phyloP scores from a whole-genome alignment of 352 stramenopile genomes.

The Globisporangium solare region DNA sequence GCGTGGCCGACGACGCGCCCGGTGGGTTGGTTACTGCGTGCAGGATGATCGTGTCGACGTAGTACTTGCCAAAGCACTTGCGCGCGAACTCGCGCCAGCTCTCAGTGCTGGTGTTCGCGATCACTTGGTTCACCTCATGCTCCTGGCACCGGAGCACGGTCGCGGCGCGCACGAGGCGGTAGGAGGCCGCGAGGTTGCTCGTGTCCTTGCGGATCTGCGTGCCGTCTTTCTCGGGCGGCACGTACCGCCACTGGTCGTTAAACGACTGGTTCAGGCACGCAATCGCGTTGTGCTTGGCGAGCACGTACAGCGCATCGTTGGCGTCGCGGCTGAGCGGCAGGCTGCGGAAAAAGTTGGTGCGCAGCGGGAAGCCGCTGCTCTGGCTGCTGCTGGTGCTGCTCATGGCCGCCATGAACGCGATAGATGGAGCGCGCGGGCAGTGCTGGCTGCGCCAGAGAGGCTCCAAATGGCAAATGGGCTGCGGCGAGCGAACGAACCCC shows the following conservation, averaged over 20 bases:
- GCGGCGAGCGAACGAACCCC: neutral
- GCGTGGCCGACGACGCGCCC: neutral
- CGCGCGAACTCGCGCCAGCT: conserved; percentile 68
- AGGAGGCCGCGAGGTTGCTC: conserved; percentile 64
- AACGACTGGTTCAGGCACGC: conserved; percentile 63
- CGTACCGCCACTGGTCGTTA: conserved; percentile 79
- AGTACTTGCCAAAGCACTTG: conserved; percentile 76
- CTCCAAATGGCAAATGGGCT: conserved; percentile 8
- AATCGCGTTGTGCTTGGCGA: conserved; percentile 53
- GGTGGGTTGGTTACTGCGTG: conserved; percentile 37
- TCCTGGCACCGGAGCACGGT: conserved; percentile 70
- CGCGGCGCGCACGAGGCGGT: conserved; percentile 56
- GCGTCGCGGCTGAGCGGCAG: conserved; percentile 53
- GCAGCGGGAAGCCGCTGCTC: conserved; percentile 47
- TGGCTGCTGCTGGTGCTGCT: neutral
- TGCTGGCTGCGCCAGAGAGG: neutral
- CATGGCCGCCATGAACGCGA: neutral
- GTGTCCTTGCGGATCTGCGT: conserved; percentile 82
- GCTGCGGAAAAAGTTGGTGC: conserved; percentile 69
- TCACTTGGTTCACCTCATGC: conserved; percentile 68
- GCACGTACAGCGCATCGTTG: conserved; percentile 42
- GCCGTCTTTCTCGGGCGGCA: conserved; percentile 74
- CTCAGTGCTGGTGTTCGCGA: conserved; percentile 67
- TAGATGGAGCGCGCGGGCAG: neutral
- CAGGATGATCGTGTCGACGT: conserved; percentile 71